Evolutionary conservation across 2,329 filamentous ascomycete species (phyloP), one percentile per base, ranked within the genome.

Genomic region (Microdochium paspali): DNA sequence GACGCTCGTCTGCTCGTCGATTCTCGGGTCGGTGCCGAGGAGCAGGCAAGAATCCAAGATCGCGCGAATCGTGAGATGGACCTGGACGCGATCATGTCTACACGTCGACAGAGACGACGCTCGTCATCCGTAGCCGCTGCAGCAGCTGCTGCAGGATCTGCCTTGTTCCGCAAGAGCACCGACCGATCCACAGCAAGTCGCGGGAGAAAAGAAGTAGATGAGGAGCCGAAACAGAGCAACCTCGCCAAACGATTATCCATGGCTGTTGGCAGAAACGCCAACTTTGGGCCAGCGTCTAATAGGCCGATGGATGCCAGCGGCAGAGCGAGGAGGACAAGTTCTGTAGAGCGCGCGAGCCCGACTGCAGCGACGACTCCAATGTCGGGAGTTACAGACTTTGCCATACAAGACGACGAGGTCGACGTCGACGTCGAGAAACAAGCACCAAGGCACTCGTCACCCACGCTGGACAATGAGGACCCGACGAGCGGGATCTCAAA

Each of bases 1-100:
- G 72, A 76, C 49, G 77, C 73, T 1, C 69, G 67, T 49, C 54
- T 60, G 10, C 58, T 77, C 46, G 70, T 74, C 13, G 71, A 69
- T 49, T 61, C 64, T n/a, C 60, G 61, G 23, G 54, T 64, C 13
- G 60, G 58, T n/a, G 56, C 58, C 10, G 60, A 61, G 46, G 56
- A 63, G 44, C 61, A 64, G 43, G 55, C 52, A 15, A 57, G 50
- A 44, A 61, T 64, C 24, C 60, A 63, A 49, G 60, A 62, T 47
- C 55, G 54, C 18, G 65, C 66, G 3, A 71, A 71, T 51, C 71
- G 61, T 50, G 64, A 68, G 46, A 65, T 67, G 58, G 72, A 70
- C 50, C 63, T 69, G 3, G 64, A 65, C 46, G 66, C 67, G 5
- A 71, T 72, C 15, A 54, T 70, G 13, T 40, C 35, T 12, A 40